Conservation (phyloP, 192 early-diverging fungal genomes). For the Linnemannia hyalina region DNA sequence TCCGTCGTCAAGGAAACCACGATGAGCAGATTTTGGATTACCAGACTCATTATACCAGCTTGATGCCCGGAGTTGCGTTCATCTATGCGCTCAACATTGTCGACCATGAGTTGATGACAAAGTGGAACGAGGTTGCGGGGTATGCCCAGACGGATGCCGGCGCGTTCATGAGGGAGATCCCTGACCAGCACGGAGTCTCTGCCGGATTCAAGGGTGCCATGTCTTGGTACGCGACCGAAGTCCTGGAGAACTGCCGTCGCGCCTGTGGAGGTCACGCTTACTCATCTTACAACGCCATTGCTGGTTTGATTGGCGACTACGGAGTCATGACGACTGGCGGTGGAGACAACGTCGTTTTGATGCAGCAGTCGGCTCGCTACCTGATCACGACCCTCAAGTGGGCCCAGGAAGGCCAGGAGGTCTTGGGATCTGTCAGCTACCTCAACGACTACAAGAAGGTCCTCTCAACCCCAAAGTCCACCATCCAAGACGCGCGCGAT, state of each 20-base stretch:
- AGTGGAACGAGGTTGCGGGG: constrained; percentile 51
- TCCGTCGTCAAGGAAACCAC: constrained; percentile 68
- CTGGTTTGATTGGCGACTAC: constrained; percentile 64
- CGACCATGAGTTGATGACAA: constrained; percentile 18
- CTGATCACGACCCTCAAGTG: constrained; percentile 27
- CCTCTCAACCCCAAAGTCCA: constrained; percentile 15
- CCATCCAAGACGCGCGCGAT: constrained; percentile 34
- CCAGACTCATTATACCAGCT: constrained; percentile 65
- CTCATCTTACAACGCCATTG: constrained; percentile 72
- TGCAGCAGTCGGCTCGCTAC: constrained; percentile 59
- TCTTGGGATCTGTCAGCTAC: constrained; percentile 48
- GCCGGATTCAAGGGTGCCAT: constrained; percentile 62
- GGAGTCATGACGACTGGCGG: constrained; percentile 71
- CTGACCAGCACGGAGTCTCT: constrained; percentile 66
- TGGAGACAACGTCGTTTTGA: constrained; percentile 51
- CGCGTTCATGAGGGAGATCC: constrained; percentile 57
- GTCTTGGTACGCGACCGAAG: constrained; percentile 63
- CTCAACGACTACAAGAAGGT: constrained; percentile 42
- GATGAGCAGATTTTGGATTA: constrained; percentile 76
- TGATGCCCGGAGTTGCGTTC: constrained; percentile 67
- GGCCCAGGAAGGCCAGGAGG: constrained; percentile 29
- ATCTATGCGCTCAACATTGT: constrained; percentile 57
- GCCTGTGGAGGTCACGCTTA: constrained; percentile 74
- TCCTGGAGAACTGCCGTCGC: constrained; percentile 63
- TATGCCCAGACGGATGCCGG: constrained; percentile 58